A percentile compares a stretch with the other conserved stretches of the same genome.
phyloP scores from a whole-genome alignment of 2,329 filamentous ascomycete species.

The Massarina eburnea region DNA sequence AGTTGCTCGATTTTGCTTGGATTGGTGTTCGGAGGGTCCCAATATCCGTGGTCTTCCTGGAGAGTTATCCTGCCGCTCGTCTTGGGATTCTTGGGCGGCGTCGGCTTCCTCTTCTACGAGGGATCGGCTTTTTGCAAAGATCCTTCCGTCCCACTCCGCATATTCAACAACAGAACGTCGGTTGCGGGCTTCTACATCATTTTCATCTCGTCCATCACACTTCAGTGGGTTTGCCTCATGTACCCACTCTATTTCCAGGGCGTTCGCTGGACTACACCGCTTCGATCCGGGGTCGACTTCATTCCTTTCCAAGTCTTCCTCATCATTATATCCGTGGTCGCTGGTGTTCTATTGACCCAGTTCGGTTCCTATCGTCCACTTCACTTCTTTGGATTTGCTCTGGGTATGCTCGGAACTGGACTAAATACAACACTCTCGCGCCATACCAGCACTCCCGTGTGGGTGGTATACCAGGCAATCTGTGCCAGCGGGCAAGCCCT shows the following conservation, averaged over 20 bases:
- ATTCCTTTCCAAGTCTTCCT: conserved; percentile 10
- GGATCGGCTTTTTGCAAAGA: conserved; percentile 17
- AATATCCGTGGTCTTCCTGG: conserved; percentile 45
- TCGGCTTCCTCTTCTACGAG: conserved; percentile 41
- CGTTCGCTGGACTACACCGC: conserved; percentile 4
- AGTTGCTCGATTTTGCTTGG: conserved; percentile 41
- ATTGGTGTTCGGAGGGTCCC: conserved; percentile 46
- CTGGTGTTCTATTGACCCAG: conserved; percentile 11
- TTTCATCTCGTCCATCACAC: conserved; percentile 9
- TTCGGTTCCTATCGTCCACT: conserved; percentile 25
- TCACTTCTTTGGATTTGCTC: conserved; percentile 8
- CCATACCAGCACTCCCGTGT: conserved; percentile 6
- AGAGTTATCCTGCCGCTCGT: conserved; percentile 48
- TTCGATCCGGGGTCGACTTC: conserved; percentile 11
- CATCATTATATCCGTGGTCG: conserved; percentile 4
- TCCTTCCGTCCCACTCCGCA: conserved; percentile 9
- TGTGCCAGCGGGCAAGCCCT: conserved; percentile 9
- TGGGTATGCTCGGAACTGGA: background rate
- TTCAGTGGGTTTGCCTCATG: conserved; percentile 11
- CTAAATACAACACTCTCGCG: background rate
- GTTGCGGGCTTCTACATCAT: conserved; percentile 4
- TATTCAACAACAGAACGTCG: conserved; percentile 18
- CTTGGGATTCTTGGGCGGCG: conserved; percentile 44
- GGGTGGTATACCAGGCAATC: conserved; percentile 18
- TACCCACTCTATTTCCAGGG: conserved; percentile 22